phyloP scores from a whole-genome alignment of 2,329 filamentous ascomycete genomes.

The Lojkania enalia region DNA sequence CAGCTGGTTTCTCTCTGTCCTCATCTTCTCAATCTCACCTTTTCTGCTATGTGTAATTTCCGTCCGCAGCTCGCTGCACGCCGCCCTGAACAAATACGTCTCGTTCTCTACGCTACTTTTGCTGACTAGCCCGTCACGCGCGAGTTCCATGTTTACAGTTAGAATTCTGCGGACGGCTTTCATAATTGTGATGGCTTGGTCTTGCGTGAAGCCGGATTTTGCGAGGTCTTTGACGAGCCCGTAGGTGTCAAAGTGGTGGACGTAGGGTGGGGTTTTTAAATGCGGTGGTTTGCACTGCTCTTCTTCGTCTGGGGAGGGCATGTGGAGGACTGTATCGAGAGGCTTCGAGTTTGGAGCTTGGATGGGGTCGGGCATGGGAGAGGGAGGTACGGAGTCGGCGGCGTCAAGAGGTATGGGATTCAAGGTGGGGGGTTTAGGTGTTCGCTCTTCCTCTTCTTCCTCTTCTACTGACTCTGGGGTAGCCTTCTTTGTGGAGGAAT shows the following conservation, averaged over 20 bases:
- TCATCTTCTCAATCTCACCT: slow-evolving; percentile 76
- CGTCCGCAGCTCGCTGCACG: slow-evolving; percentile 86
- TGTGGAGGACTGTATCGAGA: slow-evolving; percentile 47
- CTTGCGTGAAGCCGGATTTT: slow-evolving; percentile 68
- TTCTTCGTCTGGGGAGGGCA: slow-evolving; percentile 44
- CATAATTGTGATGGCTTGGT: slow-evolving; percentile 84
- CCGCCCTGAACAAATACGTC: slow-evolving; percentile 89
- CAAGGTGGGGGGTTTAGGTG: slow-evolving; percentile 20
- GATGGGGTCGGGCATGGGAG: slow-evolving; percentile 24
- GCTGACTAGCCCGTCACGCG: slow-evolving; percentile 77
- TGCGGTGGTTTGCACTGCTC: slow-evolving; percentile 62
- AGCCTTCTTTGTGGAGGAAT: slow-evolving; percentile 5
- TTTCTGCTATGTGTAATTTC: slow-evolving; percentile 81
- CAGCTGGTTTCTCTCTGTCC: slow-evolving; percentile 79
- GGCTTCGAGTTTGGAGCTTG: slow-evolving; percentile 37
- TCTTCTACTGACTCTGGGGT: slow-evolving; percentile 14
- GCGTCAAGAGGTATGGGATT: slow-evolving; percentile 12
- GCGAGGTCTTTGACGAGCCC: slow-evolving; percentile 80
- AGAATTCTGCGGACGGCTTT: slow-evolving; percentile 83
- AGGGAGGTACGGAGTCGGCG: slow-evolving; percentile 16
- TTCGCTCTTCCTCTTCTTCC: slow-evolving; percentile 28
- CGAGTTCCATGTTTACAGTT: slow-evolving; percentile 77
- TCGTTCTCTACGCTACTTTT: slow-evolving; percentile 96
- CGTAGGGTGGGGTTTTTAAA: slow-evolving; percentile 74
- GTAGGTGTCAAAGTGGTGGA: slow-evolving; percentile 97